Base-by-base conservation (phyloP, 1,284 basidiomycete genomes). In the Marasmius fiardii region DNA sequence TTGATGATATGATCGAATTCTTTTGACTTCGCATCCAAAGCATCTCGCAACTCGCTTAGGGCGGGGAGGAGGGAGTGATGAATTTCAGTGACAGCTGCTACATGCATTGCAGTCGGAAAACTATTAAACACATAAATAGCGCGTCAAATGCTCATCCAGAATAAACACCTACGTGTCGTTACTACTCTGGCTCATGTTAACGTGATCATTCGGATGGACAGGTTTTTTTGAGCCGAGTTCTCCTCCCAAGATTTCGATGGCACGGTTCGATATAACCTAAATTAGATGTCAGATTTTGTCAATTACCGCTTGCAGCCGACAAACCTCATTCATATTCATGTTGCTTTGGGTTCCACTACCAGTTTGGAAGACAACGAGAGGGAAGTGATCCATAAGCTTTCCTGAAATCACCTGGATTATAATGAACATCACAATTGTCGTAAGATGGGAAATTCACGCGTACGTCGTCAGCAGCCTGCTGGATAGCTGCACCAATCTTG, bases 21-120 rank as follows among this genome's bases (percentile, higher is more conserved):
- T 64, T 88, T 85, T 37, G 85, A 77, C 77, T 98, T 99, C 54
- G 76, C 83, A 56, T 90, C 84, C 52, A 99, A 78, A 4, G 92
- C 95, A 67, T 90, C 86, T 50, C 86, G 86, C 50, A 99, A 84
- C 67, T 90, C 88, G 51, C 80, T 81, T 37, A 99, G 76, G 21
- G 95, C 93, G 37, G 97, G 97, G 58, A 99, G 71, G 53, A 99
- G 82, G 43, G 82, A 81, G 48, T 82, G 74, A 68, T 83, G 83
- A 67, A 99, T 85, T 74, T 99, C 95, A 35, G 86, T 87, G 48
- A 98, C 95, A 47, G 95, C 93, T 48, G 97, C 93, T 58, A 99
- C 86, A 74, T 99, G 97, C 97, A 99, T 99, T 12, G 91, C 97
- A 26, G 97, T 99, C 18, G 97, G 97, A 84, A 99, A 99, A 24